Evolutionary conservation across 2,329 filamentous ascomycete genomes (phyloP), one percentile per base, ranked within the genome.

Genomic region (Niveomyces coronatus): DNA sequence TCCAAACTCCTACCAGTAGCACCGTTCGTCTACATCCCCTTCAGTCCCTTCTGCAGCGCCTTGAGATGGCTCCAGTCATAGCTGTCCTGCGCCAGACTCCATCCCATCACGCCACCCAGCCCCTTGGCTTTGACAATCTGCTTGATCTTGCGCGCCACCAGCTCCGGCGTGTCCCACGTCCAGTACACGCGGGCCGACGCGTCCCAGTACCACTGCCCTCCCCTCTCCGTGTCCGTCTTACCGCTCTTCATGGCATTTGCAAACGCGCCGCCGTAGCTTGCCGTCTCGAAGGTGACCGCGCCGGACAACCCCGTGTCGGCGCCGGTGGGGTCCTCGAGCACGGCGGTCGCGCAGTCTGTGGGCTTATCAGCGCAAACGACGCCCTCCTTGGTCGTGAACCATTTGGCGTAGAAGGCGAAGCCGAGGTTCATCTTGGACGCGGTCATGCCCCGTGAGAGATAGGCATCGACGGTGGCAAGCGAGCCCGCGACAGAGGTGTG

Each of bases 321-420:
- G 7, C 80, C 80, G 0, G 71, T 58, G 0, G 72, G 64, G 33
- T 75, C 67, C 55, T 85, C 79, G 42, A 82, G 66, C 4, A 63
- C 53, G 10, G 68, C 66, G 0, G 76, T 74, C 4, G 67, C 64
- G 52, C 79, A 84, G 17, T 74, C 76, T 6, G 79, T 54, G 0
- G 76, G 67, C 1, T 54, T 44, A 3, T 50, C 49, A n/a, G n/a
- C n/a, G 48, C 72, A 77, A 13, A 64, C 55, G 16, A 48, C 53
- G 0, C 63, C 53, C 5, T 68, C 61, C 35, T 70, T 62, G 2
- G 70, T 75, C 35, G 60, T 65, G 58, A 82, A 83, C 58, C 69
- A 84, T 52, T 83, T 84, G 32, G 72, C 70, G 53, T 84, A 84
- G 51, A 79, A 82, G 3, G 76, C 75, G 38, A 85, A 71, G 0